A percentile compares a stretch with the other conserved stretches of the same genome.
These are phyloP conservation scores for Pythium periplocum DNA, from an alignment of 352 stramenopile species.

Conservation along the genomic window DNA sequence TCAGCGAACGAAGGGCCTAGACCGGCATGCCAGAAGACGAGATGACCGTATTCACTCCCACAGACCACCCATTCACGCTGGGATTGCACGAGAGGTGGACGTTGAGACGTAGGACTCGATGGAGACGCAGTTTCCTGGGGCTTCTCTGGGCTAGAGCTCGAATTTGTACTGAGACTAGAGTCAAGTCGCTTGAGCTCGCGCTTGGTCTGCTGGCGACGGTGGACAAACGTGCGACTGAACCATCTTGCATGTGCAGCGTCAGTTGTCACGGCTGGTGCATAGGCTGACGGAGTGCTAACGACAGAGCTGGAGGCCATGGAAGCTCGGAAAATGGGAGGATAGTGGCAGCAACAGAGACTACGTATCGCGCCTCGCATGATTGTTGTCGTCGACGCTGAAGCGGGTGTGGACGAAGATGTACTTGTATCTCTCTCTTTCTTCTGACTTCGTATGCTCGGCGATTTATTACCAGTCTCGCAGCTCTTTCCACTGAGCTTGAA, in stretches of 20 bases:
- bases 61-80: slow-evolving; percentile 63
- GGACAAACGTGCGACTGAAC: slow-evolving; percentile 29
- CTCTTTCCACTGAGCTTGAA: too few relatives aligned
- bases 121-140: slow-evolving; percentile 9
- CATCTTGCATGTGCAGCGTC: slow-evolving; percentile 22
- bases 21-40: slow-evolving; percentile 70
- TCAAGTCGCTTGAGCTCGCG: slow-evolving; percentile 11
- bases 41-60: slow-evolving; percentile 51
- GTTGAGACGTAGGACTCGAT: not conserved
- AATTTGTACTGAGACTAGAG: not conserved
- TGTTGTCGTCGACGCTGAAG: slow-evolving; percentile 2
- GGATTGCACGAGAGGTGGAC: slow-evolving; percentile 27
- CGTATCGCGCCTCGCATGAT: slow-evolving; percentile 11
- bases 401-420: too few relatives aligned
- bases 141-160: slow-evolving; percentile 4
- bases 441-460: too few relatives aligned
- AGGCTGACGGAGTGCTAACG: not conserved
- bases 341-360: slow-evolving; percentile 44
- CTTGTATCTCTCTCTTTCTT: too few relatives aligned
- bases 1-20: slow-evolving; percentile 29
- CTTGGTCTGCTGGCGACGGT: slow-evolving; percentile 18
- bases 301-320: not conserved
- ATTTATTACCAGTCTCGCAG: too few relatives aligned
- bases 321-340: slow-evolving; percentile 46
- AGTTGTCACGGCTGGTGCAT: not conserved